A percentile compares a stretch with the other conserved stretches of the same genome.
Evolutionary conservation across 257 asterid genomes (phyloP).

Genomic region (Jacaranda copaia): DNA sequence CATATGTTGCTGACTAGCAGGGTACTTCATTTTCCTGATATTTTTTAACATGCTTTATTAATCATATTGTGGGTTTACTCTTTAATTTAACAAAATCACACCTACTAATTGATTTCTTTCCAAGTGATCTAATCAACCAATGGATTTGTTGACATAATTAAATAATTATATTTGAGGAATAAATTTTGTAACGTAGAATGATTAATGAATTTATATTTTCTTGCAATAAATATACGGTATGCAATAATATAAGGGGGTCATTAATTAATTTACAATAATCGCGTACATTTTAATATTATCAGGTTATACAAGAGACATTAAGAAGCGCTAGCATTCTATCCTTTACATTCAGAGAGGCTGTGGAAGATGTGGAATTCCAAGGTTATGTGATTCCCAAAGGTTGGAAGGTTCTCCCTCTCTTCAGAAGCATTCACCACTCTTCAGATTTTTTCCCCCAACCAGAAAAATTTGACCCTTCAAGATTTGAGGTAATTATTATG

Average conservation of each 20-base stretch:
- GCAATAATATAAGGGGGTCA: too few species aligned
- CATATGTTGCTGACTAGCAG: constrained; percentile 60
- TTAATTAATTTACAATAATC: too few species aligned
- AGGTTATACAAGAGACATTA: constrained; percentile 79
- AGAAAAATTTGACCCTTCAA: constrained; percentile 70
- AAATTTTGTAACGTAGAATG: too few species aligned
- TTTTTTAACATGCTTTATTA: neutral
- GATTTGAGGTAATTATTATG: constrained; percentile 59
- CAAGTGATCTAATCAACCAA: too few species aligned
- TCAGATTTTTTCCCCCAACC: constrained; percentile 73
- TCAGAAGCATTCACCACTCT: constrained; percentile 70
- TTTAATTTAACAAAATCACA: too few species aligned
- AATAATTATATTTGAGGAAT: too few species aligned
- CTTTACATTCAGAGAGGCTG: constrained; percentile 81
- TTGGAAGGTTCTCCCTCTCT: constrained; percentile 84
- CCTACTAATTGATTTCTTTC: too few species aligned
- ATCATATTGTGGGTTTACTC: neutral
- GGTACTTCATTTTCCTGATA: constrained; percentile 34
- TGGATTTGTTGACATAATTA: too few species aligned
- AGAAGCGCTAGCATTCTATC: constrained; percentile 74
- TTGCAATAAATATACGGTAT: too few species aligned
- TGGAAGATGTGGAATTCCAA: constrained; percentile 66
- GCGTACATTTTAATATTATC: neutral
- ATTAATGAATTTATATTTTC: too few species aligned
- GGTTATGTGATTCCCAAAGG: constrained; percentile 80